These are phyloP conservation scores for Leucosporidium scottii DNA, from an alignment of 768 basidiomycete species.

Conservation along the genomic window DNA sequence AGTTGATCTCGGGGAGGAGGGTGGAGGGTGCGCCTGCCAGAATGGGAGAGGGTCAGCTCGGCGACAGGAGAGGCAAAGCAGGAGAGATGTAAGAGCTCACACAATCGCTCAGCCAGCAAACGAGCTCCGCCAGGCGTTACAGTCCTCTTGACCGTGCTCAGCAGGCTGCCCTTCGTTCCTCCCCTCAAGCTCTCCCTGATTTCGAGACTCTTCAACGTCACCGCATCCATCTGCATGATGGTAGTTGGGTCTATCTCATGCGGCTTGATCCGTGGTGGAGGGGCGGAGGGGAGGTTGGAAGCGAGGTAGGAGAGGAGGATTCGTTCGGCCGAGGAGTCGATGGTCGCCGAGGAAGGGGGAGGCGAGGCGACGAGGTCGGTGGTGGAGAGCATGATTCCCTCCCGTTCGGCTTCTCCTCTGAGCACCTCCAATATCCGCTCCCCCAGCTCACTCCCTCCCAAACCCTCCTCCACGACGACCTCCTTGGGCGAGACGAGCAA, in stretches of 20 bases:
- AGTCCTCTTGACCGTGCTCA: constrained; percentile 69
- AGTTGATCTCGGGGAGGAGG: constrained; percentile 24
- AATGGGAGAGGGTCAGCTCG: background rate
- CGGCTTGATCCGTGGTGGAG: constrained; percentile 36
- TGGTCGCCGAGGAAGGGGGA: too few relatives aligned
- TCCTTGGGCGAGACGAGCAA: constrained; percentile 74
- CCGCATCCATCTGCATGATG: constrained; percentile 83
- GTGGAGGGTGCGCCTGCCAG: constrained; percentile 10
- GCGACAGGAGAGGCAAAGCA: too few relatives aligned
- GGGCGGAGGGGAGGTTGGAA: constrained; percentile 10
- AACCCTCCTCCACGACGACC: constrained; percentile 49
- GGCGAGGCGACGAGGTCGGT: background rate
- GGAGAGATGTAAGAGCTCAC: constrained; percentile 43
- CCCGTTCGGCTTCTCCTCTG: constrained; percentile 13
- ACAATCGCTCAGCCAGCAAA: constrained; percentile 66
- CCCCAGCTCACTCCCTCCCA: background rate
- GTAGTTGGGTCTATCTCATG: constrained; percentile 52
- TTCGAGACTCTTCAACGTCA: constrained; percentile 83
- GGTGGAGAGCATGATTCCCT: constrained; percentile 15
- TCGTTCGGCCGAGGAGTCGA: constrained; percentile 7
- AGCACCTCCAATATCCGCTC: background rate
- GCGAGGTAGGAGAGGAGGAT: constrained; percentile 25
- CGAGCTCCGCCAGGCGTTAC: constrained; percentile 69
- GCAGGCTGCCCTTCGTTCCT: constrained; percentile 63
- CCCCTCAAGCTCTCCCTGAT: constrained; percentile 68